Base-by-base conservation (phyloP, 805 yeast species). In the Blastobotrys attinorum region DNA sequence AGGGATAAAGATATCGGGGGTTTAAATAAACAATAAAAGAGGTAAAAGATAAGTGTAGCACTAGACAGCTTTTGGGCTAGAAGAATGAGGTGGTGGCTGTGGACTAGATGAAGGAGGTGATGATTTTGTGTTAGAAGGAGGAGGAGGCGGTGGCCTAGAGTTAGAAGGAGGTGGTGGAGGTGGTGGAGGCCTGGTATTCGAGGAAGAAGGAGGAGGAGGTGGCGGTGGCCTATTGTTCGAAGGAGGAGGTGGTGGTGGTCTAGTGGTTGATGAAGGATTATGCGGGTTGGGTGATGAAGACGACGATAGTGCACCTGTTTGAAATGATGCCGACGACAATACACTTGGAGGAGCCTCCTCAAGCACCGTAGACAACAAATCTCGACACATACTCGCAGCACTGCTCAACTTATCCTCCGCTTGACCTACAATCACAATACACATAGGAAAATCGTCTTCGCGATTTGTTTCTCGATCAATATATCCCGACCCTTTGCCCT, bases 401-500 rank as follows among this genome's bases (percentile, higher is more conserved):
- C 48, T 39, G 20, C 37, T 49, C 3, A 62, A 48, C 2, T 31
- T 37, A 11, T 49, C 55, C 21, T 46, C 45, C 18, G 50, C 54
- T 3, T 46, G 54, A 5, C 62, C 64, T 27, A 43, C 32, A 15
- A 63, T 43, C 42, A 56, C 60, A 18, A 63, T 37, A 47, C 48
- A 60, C 45, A 61, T 32, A 6, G 64, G 63, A 31, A 51, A 57
- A 37, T 62, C 63, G 18, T 53, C 55, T 43, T 63, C 67, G 7
- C 40, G 40, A 13, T 56, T 58, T 18, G 64, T 59, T 15, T 50
- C 43, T 27, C 52, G 48, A 29, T 63, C 67, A 38, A 60, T 43
- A 42, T 53, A 62, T 15, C 61, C 63, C 5, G 65, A 59, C n/a
- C 64, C 64, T 15, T 53, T 46, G 8, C 67, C 67, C 47, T 60